Evolutionary conservation across 768 basidiomycete genomes (phyloP), one percentile per base, ranked within the genome.

Genomic region (Filobasidium floriforme): DNA sequence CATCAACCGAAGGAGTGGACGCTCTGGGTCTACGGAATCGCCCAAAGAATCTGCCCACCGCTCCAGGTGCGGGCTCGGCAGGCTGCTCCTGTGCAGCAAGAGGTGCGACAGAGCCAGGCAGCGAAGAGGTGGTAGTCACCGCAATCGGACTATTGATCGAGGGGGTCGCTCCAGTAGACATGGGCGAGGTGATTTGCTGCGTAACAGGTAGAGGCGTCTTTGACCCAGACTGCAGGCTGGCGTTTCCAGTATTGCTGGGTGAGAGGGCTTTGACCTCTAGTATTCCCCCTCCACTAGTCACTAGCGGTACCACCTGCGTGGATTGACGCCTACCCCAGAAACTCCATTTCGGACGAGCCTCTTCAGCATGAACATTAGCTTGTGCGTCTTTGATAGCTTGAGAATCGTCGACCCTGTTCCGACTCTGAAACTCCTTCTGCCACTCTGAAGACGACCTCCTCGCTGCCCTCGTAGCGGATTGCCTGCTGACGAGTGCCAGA

Each of bases 11-110:
- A 1, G 60, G 32, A n/a, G 79, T 81, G 10, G 63, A 43, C 5
- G 65, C 41, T n/a, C 72, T 67, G 12, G 70, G 62, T 32, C 70
- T 77, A 24, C 85, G 83, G 76, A 93, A 89, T 59, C 89, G 85
- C 60, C 83, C 85, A 59, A 92, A 81, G 75, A 93, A 92, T 5
- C 91, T 85, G 12, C 90, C 89, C 40, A 92, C 88, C 9, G 85
- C 89, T 0, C 91, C 89, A 5, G 81, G 80, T 19, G 77, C 73
- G 1, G 75, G 57, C 6, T 67, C 65, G 7, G 26, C 19, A n/a
- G 52, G 28, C 41, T 12, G 41, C n/a, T 57, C 14, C n/a, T 19
- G 41, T 19, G 55, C 26, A 12, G 32, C 43, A 24, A 57, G 40
- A 26, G 37, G 28, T n/a, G 66, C 44, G 26, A 26, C 40, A 46